Evolutionary conservation across 140 eudicot species (phyloP), one percentile per base, ranked within the genome.

Genomic region (Erigeron philadelphicus): DNA sequence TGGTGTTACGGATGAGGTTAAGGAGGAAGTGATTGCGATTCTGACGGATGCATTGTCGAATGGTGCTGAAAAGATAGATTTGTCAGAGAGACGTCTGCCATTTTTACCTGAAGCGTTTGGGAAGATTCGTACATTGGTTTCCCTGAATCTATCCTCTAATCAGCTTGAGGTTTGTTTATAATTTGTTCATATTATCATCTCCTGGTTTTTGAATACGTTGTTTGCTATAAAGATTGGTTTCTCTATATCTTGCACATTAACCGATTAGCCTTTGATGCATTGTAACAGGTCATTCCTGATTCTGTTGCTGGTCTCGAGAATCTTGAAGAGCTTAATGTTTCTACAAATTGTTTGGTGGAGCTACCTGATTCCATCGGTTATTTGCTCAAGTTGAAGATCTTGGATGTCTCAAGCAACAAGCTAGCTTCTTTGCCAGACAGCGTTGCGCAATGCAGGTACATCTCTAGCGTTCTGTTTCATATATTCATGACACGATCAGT

Each of bases 341-440:
- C 96, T 11, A 57, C 86, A 56, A 93, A 93, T 67, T 67, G 80
- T 50, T 83, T 93, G 75, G 84, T 63, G 54, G 71, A 84, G 11
- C 74, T 93, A 65, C 98, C 98, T 25, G 98, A 93, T 58, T 93
- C 98, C 38, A 83, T 93, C 10, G 95, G 98, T 31, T 70, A 84
- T 76, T 66, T 93, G 78, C 72, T 65, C 7, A 93, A 81, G 38
- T 65, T 93, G 81, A 89, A 83, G 80, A 80, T 80, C 61, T 78
- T 93, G 11, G 86, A 93, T 80, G 93, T 93, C 40, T 93, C 98
- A 40, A 79, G 96, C 72, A 93, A 93, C 85, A 86, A 93, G 81
- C 93, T 93, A 15, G 49, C 60, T 16, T 76, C 90, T 73, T 84
- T 93, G 54, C 98, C 98, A 40, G 98, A 93, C 67, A 86, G 88